Evolutionary conservation across 331 rosid species (phyloP).

Genomic region (Ulmus americana): DNA sequence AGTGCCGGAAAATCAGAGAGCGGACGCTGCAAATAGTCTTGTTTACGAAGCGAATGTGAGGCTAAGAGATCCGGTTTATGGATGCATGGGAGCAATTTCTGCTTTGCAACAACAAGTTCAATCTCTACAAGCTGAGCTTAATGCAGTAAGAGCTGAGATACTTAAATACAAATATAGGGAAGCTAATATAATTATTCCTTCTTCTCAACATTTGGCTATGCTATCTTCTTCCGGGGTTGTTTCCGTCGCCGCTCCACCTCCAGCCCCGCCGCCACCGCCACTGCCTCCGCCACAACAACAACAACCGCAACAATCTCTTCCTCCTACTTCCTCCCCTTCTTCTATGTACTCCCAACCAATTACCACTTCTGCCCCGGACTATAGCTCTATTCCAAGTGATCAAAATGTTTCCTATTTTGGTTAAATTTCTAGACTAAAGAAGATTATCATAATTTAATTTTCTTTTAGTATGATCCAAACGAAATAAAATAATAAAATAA

Average conservation of each 20-base stretch:
- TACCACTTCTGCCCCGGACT: conserved; percentile 41
- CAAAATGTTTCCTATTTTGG: conserved; percentile 70
- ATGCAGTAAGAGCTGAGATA: conserved; percentile 73
- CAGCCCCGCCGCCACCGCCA: conserved; percentile 34
- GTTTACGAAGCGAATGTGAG: conserved; percentile 96
- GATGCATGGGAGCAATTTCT: conserved; percentile 99
- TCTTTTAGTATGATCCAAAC: conserved; percentile 22
- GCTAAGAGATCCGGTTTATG: conserved; percentile 94
- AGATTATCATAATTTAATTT: conserved; percentile 30
- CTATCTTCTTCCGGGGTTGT: conserved; percentile 46
- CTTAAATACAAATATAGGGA: conserved; percentile 71
- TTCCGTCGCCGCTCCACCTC: conserved; percentile 51
- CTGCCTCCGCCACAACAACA: conserved; percentile 8
- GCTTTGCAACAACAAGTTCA: conserved; percentile 90
- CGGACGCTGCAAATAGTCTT: conserved; percentile 88
- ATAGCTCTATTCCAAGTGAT: conserved; percentile 61
- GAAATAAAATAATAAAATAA: conserved; percentile 31
- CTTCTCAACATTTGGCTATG: conserved; percentile 42
- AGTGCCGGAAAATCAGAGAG: conserved; percentile 78
- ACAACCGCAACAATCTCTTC: conserved; percentile 16
- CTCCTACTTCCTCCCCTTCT: conserved; percentile 48
- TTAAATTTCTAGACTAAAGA: conserved; percentile 30
- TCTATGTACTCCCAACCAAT: conserved; percentile 53
- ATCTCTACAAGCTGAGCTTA: conserved; percentile 75
- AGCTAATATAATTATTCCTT: conserved; percentile 38